Conservation (phyloP, 2,329 filamentous ascomycete genomes). For the Pseudocercospora pini-densiflorae region DNA sequence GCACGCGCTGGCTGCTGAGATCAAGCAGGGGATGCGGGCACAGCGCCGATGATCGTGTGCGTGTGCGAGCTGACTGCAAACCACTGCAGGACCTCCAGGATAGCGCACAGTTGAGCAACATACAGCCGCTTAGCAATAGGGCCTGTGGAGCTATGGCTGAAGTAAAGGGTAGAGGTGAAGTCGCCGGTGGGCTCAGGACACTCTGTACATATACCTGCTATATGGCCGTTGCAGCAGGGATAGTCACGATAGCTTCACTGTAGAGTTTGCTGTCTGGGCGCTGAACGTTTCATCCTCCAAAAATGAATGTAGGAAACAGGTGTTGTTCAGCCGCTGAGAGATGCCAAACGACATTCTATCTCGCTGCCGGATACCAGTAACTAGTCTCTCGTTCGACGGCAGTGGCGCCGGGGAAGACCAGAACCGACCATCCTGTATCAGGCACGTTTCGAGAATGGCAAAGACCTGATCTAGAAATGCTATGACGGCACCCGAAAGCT, state of each 20-base stretch:
- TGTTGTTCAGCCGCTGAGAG: not conserved
- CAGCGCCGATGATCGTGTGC: constrained; percentile 1
- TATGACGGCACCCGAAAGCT: not conserved
- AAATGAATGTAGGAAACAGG: not conserved
- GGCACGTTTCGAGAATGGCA: not conserved
- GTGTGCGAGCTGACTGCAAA: not conserved
- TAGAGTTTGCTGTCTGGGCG: constrained; percentile 8
- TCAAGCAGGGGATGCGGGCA: constrained; percentile 21
- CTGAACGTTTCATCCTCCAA: not conserved
- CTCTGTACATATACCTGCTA: constrained; percentile 3
- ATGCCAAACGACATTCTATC: not conserved
- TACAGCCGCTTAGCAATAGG: not conserved
- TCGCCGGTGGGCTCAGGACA: not conserved
- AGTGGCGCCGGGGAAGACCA: constrained; percentile 11
- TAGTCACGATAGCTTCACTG: constrained; percentile 5
- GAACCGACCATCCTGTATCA: not conserved
- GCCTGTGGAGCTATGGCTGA: not conserved
- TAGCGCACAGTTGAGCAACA: not conserved
- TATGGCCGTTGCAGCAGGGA: constrained; percentile 2
- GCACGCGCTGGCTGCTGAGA: constrained; percentile 17
- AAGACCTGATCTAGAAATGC: not conserved
- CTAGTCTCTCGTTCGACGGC: not conserved
- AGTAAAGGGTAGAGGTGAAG: not conserved
- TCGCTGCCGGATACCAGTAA: not conserved
- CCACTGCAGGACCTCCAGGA: not conserved